phyloP scores from a whole-genome alignment of 306 rosid genomes.

The Comarum palustre region DNA sequence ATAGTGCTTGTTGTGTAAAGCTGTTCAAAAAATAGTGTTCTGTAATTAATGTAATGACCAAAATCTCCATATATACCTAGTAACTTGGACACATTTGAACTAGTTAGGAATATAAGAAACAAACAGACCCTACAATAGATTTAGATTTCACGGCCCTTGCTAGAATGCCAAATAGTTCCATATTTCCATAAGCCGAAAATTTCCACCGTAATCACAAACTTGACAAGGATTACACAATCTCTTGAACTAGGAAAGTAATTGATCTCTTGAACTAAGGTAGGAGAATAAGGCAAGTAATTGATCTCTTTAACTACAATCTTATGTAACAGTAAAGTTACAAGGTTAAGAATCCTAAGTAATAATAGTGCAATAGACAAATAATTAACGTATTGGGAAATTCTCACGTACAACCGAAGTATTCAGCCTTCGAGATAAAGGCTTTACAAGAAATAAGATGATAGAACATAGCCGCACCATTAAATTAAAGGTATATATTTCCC shows the following conservation, averaged over 20 bases:
- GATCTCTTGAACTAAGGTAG: background rate
- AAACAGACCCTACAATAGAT: background rate
- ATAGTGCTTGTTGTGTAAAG: constrained; percentile 71
- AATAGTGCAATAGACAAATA: background rate
- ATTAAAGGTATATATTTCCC: background rate
- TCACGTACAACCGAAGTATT: background rate
- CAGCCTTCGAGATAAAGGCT: background rate
- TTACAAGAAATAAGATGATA: no score
- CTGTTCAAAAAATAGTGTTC: constrained; percentile 27
- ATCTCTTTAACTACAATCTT: background rate
- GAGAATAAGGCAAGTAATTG: background rate
- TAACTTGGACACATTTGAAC: background rate
- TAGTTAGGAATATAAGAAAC: background rate
- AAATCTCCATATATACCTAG: background rate
- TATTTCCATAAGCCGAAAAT: background rate
- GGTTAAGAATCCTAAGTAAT: background rate
- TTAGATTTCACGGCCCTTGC: background rate
- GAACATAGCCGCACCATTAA: no score
- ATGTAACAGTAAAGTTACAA: background rate
- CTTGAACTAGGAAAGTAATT: background rate
- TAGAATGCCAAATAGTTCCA: background rate
- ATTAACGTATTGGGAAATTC: background rate
- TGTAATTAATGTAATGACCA: background rate
- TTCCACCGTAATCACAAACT: background rate
- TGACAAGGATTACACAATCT: background rate